Conservation (phyloP, 306 rosid species). For the Cicer judaicum region DNA sequence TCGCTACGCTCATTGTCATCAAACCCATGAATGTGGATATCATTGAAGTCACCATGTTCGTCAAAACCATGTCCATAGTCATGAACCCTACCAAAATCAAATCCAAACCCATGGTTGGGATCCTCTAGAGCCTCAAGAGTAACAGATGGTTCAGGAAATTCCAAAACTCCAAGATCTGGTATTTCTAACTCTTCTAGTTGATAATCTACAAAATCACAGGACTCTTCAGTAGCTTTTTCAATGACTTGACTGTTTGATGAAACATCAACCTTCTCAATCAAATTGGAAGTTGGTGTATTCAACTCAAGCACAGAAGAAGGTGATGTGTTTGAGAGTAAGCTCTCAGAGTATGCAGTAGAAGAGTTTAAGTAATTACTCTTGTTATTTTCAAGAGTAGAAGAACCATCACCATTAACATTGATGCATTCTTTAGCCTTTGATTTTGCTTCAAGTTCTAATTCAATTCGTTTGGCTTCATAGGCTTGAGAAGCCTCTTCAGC, state of each 20-base stretch:
- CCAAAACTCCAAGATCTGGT: slow-evolving; percentile 56
- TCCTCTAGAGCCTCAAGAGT: slow-evolving; percentile 40
- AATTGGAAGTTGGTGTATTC: slow-evolving; percentile 52
- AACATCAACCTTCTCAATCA: slow-evolving; percentile 19
- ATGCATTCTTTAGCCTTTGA: slow-evolving; percentile 29
- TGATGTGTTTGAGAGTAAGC: slow-evolving; percentile 55
- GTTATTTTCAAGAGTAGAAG: neutral
- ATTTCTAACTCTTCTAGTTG: slow-evolving; percentile 47
- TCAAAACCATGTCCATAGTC: slow-evolving; percentile 52
- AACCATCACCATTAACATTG: neutral
- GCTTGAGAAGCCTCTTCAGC: slow-evolving; percentile 77
- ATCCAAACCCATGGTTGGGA: slow-evolving; percentile 30
- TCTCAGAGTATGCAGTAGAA: slow-evolving; percentile 34
- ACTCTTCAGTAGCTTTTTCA: slow-evolving; percentile 1
- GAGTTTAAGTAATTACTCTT: slow-evolving; percentile 29
- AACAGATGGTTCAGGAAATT: slow-evolving; percentile 22
- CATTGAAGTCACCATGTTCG: slow-evolving; percentile 55
- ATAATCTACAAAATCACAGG: slow-evolving; percentile 1
- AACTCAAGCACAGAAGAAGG: slow-evolving; percentile 72
- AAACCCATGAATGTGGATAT: slow-evolving; percentile 53
- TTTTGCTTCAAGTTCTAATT: slow-evolving; percentile 43
- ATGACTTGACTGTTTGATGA: neutral
- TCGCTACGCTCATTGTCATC: slow-evolving; percentile 55
- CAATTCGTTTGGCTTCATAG: slow-evolving; percentile 62
- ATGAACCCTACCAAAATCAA: slow-evolving; percentile 53